Conservation (phyloP, 306 rosid genomes). For the Cucurbita pepo region DNA sequence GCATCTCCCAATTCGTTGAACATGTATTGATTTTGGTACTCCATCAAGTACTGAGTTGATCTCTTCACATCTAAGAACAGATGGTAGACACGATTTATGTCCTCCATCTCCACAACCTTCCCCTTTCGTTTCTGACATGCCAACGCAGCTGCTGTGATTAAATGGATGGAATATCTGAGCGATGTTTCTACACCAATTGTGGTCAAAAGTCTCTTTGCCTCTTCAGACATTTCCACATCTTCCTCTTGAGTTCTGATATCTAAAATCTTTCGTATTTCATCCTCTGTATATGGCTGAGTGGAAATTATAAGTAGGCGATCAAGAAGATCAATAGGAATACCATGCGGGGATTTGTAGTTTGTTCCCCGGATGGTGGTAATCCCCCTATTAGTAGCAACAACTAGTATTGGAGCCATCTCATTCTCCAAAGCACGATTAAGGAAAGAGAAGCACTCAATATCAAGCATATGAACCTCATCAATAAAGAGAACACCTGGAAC, state of each 20-base stretch:
- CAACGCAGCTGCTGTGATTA: constrained; percentile 72
- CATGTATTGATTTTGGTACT: constrained; percentile 87
- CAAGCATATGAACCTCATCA: constrained; percentile 96
- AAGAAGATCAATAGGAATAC: constrained; percentile 88
- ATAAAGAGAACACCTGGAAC: constrained; percentile 95
- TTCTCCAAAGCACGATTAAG: constrained; percentile 90
- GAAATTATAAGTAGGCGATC: constrained; percentile 82
- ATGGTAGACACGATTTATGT: constrained; percentile 81
- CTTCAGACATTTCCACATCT: constrained; percentile 88
- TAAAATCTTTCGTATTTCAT: constrained; percentile 68
- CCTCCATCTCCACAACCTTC: constrained; percentile 73
- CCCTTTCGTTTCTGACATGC: constrained; percentile 84
- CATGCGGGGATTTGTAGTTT: constrained; percentile 85
- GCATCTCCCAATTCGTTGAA: constrained; percentile 65
- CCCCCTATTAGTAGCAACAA: constrained; percentile 95
- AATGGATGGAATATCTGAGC: constrained; percentile 85
- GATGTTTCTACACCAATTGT: constrained; percentile 90
- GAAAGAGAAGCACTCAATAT: constrained; percentile 89
- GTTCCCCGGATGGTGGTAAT: constrained; percentile 90
- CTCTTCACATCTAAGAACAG: constrained; percentile 90
- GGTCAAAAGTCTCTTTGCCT: constrained; percentile 65
- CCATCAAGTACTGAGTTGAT: constrained; percentile 94
- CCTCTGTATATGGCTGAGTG: constrained; percentile 76
- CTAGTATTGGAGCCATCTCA: constrained; percentile 93
- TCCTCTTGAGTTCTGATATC: constrained; percentile 90